Evolutionary conservation across 2,329 filamentous ascomycete genomes (phyloP), one percentile per base, ranked within the genome.

Genomic region (Fusarium keratoplasticum): DNA sequence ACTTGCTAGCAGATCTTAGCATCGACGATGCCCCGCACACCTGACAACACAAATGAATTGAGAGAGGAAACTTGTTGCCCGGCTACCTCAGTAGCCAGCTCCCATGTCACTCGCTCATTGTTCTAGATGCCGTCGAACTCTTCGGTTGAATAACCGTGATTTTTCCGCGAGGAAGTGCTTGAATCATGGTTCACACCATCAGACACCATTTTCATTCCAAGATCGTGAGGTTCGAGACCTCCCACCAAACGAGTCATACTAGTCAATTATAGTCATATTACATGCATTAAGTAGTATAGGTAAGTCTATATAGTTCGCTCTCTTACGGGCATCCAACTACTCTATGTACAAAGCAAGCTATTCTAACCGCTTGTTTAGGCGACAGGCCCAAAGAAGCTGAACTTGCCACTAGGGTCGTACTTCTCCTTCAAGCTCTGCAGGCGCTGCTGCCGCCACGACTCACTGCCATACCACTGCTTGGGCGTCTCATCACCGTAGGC

Each of bases 321-420:
- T 31, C 27, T 33, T n/a, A 13, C 29, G 22, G 29, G 31, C 20
- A 16, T 33, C 50, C 29, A n/a, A 55, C 29, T 57, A 22, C 33
- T 57, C 20, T 25, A 33, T 20, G 22, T 27, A 27, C 44, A 50
- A 57, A 54, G 27, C 27, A 22, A 57, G 31, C 29, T 25, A 22
- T 60, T 18, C 18, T 42, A 25, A 9, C 59, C n/a, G 11, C 47
- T 54, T 54, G 27, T 4, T 60, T 67, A 77, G 2, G 68, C 75
- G 35, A 78, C 67, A 0, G 85, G 87, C 25, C 80, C 82, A 67
- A 83, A 88, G 72, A 84, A 86, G 77, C 81, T 84, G 66, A 87
- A 88, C 63, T 76, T 81, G 31, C 82, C 79, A 5, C 81, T 62
- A 2, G 85, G 87, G 66, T 89, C 88, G 68, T 87, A 89, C 72